phyloP scores from a whole-genome alignment of 2,329 filamentous ascomycete species.

The Coniochaeta hoffmannii region DNA sequence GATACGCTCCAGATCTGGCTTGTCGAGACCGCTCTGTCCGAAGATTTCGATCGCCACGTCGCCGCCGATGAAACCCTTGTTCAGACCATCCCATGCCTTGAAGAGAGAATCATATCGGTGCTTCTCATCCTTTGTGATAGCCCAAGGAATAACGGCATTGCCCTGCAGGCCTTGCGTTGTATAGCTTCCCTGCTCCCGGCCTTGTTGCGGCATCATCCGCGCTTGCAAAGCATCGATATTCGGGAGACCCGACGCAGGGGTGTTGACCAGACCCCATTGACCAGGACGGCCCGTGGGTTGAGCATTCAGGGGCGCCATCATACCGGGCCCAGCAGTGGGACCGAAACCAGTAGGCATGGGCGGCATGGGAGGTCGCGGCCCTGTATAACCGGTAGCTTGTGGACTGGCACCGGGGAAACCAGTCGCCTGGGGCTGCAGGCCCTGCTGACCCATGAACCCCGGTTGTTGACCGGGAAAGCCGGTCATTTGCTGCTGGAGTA shows the following conservation, averaged over 20 bases:
- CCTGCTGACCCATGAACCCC: conserved; percentile 51
- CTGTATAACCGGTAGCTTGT: conserved; percentile 72
- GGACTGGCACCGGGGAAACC: conserved; percentile 64
- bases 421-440: conserved; percentile 61
- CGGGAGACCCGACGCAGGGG: conserved; percentile 78
- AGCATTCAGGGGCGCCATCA: conserved; percentile 66
- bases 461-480: conserved; percentile 54
- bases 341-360: conserved; percentile 59
- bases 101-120: conserved; percentile 93
- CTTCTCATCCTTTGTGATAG: conserved; percentile 98
- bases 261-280: conserved; percentile 98
- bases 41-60: conserved; percentile 95
- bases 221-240: conserved; percentile 90
- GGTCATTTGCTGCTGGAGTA: conserved; percentile 61
- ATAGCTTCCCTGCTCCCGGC: conserved; percentile 74
- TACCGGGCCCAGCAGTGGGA: conserved; percentile 37
- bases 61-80: conserved; percentile 86
- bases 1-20: conserved; percentile 80
- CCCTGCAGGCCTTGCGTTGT: conserved; percentile 83
- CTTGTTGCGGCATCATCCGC: conserved; percentile 95
- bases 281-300: conserved; percentile 90
- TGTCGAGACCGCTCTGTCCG: conserved; percentile 88
- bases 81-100: conserved; percentile 91
- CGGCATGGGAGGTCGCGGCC: conserved; percentile 80
- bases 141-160: conserved; percentile 95